A percentile compares a stretch with the other conserved stretches of the same genome.
Conservation (phyloP, 1,284 basidiomycete genomes). For the Rhodofomes roseus region DNA sequence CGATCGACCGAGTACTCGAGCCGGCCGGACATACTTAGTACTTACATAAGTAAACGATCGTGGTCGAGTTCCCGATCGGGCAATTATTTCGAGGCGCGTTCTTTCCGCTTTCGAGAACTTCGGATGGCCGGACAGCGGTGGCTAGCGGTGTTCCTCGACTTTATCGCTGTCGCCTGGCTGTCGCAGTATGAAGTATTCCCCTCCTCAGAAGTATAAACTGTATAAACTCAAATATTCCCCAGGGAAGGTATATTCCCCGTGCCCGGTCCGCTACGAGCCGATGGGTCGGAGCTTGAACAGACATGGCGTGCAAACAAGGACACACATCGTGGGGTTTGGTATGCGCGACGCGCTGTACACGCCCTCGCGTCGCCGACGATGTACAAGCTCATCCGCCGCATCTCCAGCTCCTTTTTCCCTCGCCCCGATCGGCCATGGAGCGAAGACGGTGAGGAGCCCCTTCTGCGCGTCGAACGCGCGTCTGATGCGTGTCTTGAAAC, state of each 20-base stretch:
- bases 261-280: neutral
- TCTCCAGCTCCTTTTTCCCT: slow-evolving; percentile 66
- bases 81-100: neutral
- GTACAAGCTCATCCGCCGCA: slow-evolving; percentile 68
- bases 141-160: no score
- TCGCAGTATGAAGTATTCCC: no score
- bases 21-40: no score
- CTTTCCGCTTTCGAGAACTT: neutral
- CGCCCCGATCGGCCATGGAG: slow-evolving; percentile 70
- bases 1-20: no score
- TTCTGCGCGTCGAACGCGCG: slow-evolving; percentile 14
- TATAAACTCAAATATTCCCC: no score
- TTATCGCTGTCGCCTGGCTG: no score
- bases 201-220: no score
- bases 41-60: neutral
- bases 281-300: neutral
- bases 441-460: slow-evolving; percentile 58
- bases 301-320: slow-evolving; percentile 6
- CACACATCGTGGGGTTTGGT: slow-evolving; percentile 1
- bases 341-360: neutral
- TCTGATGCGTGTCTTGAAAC: slow-evolving; percentile 14
- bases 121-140: no score
- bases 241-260: no score
- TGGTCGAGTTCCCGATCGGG: neutral
- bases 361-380: slow-evolving; percentile 32